Evolutionary conservation across 805 yeast genomes (phyloP).

Genomic region (Zygotorulaspora sp.): DNA sequence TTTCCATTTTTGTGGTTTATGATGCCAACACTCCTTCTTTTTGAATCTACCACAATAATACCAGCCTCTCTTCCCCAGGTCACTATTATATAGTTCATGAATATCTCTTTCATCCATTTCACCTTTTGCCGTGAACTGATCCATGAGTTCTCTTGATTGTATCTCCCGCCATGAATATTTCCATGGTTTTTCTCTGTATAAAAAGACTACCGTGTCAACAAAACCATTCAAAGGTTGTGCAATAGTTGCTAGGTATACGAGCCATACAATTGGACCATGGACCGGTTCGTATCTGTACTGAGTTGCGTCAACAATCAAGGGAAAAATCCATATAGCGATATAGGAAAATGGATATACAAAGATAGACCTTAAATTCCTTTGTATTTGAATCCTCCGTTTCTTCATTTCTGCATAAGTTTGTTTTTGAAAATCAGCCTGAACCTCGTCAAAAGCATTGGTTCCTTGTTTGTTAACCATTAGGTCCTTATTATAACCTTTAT

Average conservation of each 20-base stretch:
- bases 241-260: conserved; percentile 63
- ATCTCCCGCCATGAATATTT: conserved; percentile 37
- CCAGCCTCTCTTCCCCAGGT: conserved; percentile 32
- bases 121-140: conserved; percentile 24
- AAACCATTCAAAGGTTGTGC: conserved; percentile 78
- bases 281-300: conserved; percentile 45
- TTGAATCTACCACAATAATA: conserved; percentile 30
- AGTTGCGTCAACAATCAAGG: conserved; percentile 61
- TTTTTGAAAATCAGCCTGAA: conserved; percentile 44
- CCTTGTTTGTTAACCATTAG: conserved; percentile 1
- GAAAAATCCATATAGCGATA: conserved; percentile 75
- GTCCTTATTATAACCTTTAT: background rate
- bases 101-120: conserved; percentile 28
- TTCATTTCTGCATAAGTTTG: conserved; percentile 60
- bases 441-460: conserved; percentile 8
- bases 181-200: conserved; percentile 81
- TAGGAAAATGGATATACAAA: conserved; percentile 84
- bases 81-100: conserved; percentile 20
- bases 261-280: conserved; percentile 56
- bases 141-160: conserved; percentile 22
- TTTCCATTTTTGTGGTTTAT: conserved; percentile 25
- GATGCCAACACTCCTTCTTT: conserved; percentile 28
- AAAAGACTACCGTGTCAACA: conserved; percentile 70
- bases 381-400: conserved; percentile 58
- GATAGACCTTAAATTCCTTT: conserved; percentile 72